Conservation (phyloP, 225 moss, liverwort and hornwort species). For the Marchantia paleacea region DNA sequence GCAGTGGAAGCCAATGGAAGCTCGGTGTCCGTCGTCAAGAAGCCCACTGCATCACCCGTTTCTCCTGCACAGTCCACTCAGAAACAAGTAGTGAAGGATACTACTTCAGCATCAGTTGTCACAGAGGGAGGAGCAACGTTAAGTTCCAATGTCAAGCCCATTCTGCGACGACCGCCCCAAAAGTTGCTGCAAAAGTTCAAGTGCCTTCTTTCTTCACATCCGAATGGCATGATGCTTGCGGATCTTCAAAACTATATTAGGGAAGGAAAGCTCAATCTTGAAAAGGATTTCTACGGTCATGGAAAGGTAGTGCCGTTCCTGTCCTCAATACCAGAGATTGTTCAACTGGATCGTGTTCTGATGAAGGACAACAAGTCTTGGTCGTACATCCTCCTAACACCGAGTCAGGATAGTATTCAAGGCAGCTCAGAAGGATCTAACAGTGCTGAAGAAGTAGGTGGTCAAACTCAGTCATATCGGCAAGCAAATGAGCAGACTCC, state of each 20-base stretch:
- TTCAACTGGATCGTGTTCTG: conserved; percentile 35
- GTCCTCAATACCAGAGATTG: conserved; percentile 33
- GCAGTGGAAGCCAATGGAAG: background rate
- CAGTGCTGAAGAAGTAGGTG: background rate
- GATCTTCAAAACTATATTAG: conserved; percentile 35
- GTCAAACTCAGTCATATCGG: background rate
- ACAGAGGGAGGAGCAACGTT: conserved; percentile 6
- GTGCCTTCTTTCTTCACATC: conserved; percentile 26
- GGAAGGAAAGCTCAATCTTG: conserved; percentile 25
- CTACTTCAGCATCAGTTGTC: conserved; percentile 4
- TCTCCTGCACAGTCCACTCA: conserved; percentile 1
- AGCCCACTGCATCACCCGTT: conserved; percentile 16
- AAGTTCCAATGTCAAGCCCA: background rate
- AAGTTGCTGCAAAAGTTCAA: conserved; percentile 32
- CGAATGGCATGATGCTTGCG: conserved; percentile 33
- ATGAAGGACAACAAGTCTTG: conserved; percentile 40
- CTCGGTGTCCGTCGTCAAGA: background rate
- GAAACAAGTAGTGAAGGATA: conserved; percentile 16
- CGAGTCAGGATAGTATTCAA: background rate
- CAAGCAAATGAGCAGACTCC: background rate
- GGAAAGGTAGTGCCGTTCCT: conserved; percentile 38
- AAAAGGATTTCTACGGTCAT: conserved; percentile 43
- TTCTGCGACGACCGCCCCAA: conserved; percentile 24
- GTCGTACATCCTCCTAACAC: conserved; percentile 27
- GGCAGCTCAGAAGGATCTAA: background rate